Base-by-base conservation (phyloP, 2,329 filamentous ascomycete species). In the Cladosporium sp. region DNA sequence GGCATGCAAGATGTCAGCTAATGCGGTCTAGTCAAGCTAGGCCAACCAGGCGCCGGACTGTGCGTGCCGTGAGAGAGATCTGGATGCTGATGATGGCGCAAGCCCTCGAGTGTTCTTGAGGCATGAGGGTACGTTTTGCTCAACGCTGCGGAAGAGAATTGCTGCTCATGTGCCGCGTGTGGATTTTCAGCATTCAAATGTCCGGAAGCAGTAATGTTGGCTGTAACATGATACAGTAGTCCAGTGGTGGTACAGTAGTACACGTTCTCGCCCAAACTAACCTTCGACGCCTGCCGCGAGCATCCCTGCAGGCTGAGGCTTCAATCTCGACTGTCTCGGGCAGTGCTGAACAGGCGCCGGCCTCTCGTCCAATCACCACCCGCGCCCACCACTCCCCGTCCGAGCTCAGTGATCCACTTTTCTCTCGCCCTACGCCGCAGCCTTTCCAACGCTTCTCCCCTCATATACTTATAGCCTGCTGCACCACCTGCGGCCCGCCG, bases 241-340 rank as follows among this genome's bases (percentile, higher is more conserved):
- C n/a, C 8, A 13, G 39, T 14, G n/a, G n/a, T n/a, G n/a, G n/a
- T n/a, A n/a, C n/a, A n/a, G n/a, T 46, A 23, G 39, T 1, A 11
- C 21, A 3, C 16, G 39, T 21, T 46, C 39, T 46, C 39, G 39
- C n/a, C 36, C 36, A 43, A 11, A n/a, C n/a, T n/a, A n/a, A n/a
- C n/a, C n/a, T n/a, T n/a, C n/a, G n/a, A n/a, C n/a, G n/a, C n/a
- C n/a, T n/a, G n/a, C n/a, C n/a, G n/a, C n/a, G n/a, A n/a, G n/a
- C 32, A 34, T 34, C 32, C 32, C 32, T 34, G 32, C 32, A 10
- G n/a, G 3, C 7, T 11, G 32, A 10, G 10, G 30, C 39, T 48
- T 53, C 53, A 62, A 62, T 62, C 59, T 62, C 59, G 48, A 62
- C 13, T 62, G 59, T 62, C 59, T 62, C 59, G 46, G 28, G 26